Base-by-base conservation (phyloP, 2,329 filamentous ascomycete genomes). In the Aotearoamyces nothofagi region DNA sequence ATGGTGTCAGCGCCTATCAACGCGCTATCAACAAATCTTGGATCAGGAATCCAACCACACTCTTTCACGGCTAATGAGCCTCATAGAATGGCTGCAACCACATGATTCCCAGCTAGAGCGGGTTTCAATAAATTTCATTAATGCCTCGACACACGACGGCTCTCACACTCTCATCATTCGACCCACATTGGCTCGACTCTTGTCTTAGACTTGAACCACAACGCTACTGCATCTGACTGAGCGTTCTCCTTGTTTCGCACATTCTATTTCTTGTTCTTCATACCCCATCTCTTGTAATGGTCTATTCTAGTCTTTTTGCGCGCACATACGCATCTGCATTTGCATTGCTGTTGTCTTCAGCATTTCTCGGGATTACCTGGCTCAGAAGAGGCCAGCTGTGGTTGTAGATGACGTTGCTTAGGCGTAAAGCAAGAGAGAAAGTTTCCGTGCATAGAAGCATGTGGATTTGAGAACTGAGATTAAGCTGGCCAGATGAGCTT, bases 41-140 rank as follows among this genome's bases (percentile, higher is more conserved):
- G 19, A 22, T 22, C 19, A 22, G 19, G 19, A 22, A 22, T 22
- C 19, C 19, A 8, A 22, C 19, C 19, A 22, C 19, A 22, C n/a
- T 22, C 19, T n/a, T n/a, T n/a, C n/a, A 22, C 19, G 8, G 19
- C 19, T 8, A 22, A 22, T 22, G n/a, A 8, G 8, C n/a, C 8
- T n/a, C 19, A 8, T 8, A 22, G 8, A n/a, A 22, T 8, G 19
- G 8, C 19, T 22, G n/a, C 19, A 22, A 22, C 19, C 8, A 22
- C 19, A 22, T 8, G 19, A 8, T n/a, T 8, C n/a, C 8, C 19
- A 22, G n/a, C 8, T n/a, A 22, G n/a, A 8, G 19, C 19, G n/a
- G n/a, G n/a, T n/a, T 8, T 8, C 19, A n/a, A 22, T 22, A 22
- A 8, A 8, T 22, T n/a, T 22, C n/a, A 8, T 22, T 22, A 22